A percentile compares a stretch with the other conserved stretches of the same genome.
These are phyloP conservation scores for Populus simonii DNA, from an alignment of 345 rosid genomes.

Conservation along the genomic window DNA sequence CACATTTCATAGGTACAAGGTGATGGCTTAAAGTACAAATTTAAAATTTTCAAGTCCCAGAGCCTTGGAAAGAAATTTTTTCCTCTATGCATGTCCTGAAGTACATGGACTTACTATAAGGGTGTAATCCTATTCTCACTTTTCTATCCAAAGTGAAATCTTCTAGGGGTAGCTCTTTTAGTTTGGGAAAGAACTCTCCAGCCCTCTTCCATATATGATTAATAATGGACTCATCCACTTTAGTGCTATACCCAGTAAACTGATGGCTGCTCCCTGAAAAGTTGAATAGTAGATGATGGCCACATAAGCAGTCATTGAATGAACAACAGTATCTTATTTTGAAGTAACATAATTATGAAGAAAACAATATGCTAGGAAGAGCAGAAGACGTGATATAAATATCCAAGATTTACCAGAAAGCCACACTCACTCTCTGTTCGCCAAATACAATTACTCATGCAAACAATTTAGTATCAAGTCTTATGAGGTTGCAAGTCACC, in stretches of 20 bases:
- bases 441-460: neutral
- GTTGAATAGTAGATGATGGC: conserved; percentile 3
- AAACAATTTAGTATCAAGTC: neutral
- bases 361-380: neutral
- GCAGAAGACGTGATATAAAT: neutral
- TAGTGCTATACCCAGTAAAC: conserved; percentile 72
- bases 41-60: neutral
- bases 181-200: too few species aligned
- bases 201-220: too few species aligned
- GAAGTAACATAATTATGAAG: neutral
- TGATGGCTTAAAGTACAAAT: neutral
- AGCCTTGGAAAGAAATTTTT: too few species aligned
- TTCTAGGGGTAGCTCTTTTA: too few species aligned
- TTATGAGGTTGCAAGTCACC: neutral
- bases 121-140: too few species aligned
- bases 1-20: conserved; percentile 1
- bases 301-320: neutral
- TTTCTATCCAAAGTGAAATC: too few species aligned
- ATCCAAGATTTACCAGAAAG: neutral
- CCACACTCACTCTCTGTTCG: neutral
- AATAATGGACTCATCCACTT: conserved; percentile 57
- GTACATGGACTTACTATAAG: too few species aligned
- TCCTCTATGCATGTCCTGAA: too few species aligned
- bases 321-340: neutral
- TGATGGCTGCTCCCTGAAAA: conserved; percentile 86